A percentile compares a stretch with the other conserved stretches of the same genome.
These are phyloP conservation scores for Backusella circina DNA, from an alignment of 192 early-diverging fungal species.

Conservation along the genomic window DNA sequence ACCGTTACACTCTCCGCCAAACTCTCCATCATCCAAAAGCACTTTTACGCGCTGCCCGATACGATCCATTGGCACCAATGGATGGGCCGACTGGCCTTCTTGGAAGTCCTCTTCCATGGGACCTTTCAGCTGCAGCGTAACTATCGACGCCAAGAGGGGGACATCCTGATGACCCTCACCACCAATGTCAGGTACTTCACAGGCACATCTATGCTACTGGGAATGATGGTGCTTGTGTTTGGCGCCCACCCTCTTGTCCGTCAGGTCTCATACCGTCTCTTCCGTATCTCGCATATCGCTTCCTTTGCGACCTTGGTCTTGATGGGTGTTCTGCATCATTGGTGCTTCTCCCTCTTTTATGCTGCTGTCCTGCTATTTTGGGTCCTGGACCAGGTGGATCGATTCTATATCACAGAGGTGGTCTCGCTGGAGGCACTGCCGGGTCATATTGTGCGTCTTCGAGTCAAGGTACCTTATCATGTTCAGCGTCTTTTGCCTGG, in stretches of 20 bases:
- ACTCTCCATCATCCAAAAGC: background rate
- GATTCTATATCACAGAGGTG: background rate
- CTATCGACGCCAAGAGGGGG: background rate
- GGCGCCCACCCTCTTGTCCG: constrained; percentile 21
- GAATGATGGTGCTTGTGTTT: background rate
- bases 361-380: background rate
- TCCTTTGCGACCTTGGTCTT: background rate
- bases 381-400: constrained; percentile 9
- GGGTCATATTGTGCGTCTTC: background rate
- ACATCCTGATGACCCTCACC: constrained; percentile 3
- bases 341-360: constrained; percentile 14
- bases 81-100: constrained; percentile 1
- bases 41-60: background rate
- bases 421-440: background rate
- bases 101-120: constrained; percentile 13
- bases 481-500: background rate
- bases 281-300: constrained; percentile 13
- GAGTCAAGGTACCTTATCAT: background rate
- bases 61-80: constrained; percentile 17
- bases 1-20: constrained; percentile 14
- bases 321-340: constrained; percentile 7
- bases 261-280: constrained; percentile 3
- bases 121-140: background rate
- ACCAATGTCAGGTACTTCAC: background rate
- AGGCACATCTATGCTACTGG: background rate